Evolutionary conservation across 169 alveolate genomes (phyloP), one percentile per base, ranked within the genome.

Genomic region (Babesia ovata): DNA sequence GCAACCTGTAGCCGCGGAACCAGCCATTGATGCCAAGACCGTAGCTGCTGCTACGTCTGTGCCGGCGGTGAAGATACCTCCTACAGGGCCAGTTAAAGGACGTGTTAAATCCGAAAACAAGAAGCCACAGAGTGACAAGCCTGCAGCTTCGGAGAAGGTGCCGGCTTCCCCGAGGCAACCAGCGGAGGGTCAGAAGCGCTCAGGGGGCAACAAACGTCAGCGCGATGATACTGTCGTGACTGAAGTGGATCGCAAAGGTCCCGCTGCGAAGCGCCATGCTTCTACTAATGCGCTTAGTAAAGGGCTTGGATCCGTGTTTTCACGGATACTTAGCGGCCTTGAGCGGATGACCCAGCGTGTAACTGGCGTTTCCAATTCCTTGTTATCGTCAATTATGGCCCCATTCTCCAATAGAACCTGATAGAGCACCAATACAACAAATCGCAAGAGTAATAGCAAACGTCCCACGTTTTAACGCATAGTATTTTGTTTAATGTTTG

Each of bases 361-460:
- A 9, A 39, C 54, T 14, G 39, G 56, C 70, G 13, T 61, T 36
- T 10, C 70, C 22, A 44, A 4, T 36, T 16, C n/a, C 29, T 56
- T 61, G n/a, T 4, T 61, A 26, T 61, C 70, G 26, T 57, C 65
- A 33, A 42, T 57, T 57, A 19, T 28, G 12, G 3, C 65, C 19
- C 65, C 65, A 9, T 57, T 57, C n/a, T 57, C 65, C 42, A 24
- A 14, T 11, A 33, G 14, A 24, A n/a, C 21, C 45, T 57, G 65
- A 57, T 33, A 4, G 46, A 10, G 46, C 19, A 33, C 13, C n/a
- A 8, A 9, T n/a, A 36, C 33, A 24, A 50, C 19, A 29, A 29
- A 61, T 61, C 70, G 70, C 70, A 61, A 50, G 70, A 17, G 70
- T 33, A 61, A 61, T 3, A 13, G 50, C 19, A 45, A 13, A 45